Evolutionary conservation across 2,329 filamentous ascomycete species (phyloP).

Genomic region (Coleophoma eucalyptorum): DNA sequence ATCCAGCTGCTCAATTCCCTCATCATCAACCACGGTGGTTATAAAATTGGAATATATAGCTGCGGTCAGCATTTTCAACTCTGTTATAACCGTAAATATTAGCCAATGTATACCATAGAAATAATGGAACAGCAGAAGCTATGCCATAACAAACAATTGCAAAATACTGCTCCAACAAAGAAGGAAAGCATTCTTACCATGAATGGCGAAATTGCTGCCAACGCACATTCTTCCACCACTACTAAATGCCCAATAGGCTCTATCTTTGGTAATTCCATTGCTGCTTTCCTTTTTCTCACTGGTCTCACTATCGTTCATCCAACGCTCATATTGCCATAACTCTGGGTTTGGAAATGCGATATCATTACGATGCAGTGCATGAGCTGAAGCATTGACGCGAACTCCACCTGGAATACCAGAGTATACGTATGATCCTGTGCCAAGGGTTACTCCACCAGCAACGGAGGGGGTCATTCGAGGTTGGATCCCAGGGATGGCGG

Average conservation of each 20-base stretch:
- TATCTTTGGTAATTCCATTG: too few relatives aligned
- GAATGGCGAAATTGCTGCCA: slow-evolving; percentile 59
- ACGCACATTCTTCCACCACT: slow-evolving; percentile 64
- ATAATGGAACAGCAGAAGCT: slow-evolving; percentile 8
- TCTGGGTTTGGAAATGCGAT: slow-evolving; percentile 41
- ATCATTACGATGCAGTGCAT: slow-evolving; percentile 48
- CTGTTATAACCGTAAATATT: too few relatives aligned
- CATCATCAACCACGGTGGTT: slow-evolving; percentile 54
- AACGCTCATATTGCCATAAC: slow-evolving; percentile 44
- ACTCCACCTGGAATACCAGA: slow-evolving; percentile 42
- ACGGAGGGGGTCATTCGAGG: slow-evolving; percentile 38
- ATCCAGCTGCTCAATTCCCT: slow-evolving; percentile 58
- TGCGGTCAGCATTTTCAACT: slow-evolving; percentile 67
- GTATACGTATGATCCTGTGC: too few relatives aligned
- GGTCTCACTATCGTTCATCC: slow-evolving; percentile 37
- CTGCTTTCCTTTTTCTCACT: slow-evolving; percentile 26
- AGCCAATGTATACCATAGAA: too few relatives aligned
- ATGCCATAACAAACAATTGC: too few relatives aligned
- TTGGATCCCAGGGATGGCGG: slow-evolving; percentile 47
- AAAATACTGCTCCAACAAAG: too few relatives aligned
- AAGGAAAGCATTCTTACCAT: slow-evolving; percentile 30
- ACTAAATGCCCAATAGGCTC: slow-evolving; percentile 63
- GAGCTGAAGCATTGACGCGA: slow-evolving; percentile 44
- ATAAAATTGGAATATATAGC: slow-evolving; percentile 65
- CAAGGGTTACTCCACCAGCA: slow-evolving; percentile 11